Base-by-base conservation (phyloP, 1,139 yeast genomes). In the Yamadazyma atmosphaerica region DNA sequence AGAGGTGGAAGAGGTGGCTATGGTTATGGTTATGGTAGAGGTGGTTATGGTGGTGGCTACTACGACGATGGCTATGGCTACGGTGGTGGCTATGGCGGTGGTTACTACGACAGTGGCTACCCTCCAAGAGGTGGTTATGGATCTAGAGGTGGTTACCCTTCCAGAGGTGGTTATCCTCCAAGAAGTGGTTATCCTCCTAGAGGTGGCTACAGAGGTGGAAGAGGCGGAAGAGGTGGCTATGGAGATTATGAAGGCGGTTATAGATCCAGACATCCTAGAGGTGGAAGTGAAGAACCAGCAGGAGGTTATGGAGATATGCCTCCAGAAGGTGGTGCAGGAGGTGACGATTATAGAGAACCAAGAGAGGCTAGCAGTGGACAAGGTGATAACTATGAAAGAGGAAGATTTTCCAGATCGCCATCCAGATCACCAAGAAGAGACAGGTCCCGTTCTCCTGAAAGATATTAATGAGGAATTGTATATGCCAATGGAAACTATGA, bases 381-480 rank as follows among this genome's bases (percentile, higher is more conserved):
- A 27, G 43, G 44, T n/a, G 38, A 34, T 13, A 15, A 32, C 12
- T 32, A 17, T 17, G 43, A 33, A 13, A 44, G 51, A 40, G 44
- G 47, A 17, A 41, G 48, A 43, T 65, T 57, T 44, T 63, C 72
- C 26, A 60, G 72, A 47, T 64, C 71, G 2, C 71, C 72, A 10
- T 64, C 72, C 3, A 64, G 74, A 51, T 65, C 72, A 11, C 72
- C 72, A 12, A 58, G 58, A 40, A 60, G 65, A 50, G 63, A 61
- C 33, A 57, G 74, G 52, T 66, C 73, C 28, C 63, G 72, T 49
- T 67, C 73, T n/a, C 74, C 73, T 10, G 68, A 61, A 42, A 61
- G 68, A 32, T 39, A 39, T 34, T 42, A 28, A n/a, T n/a, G n/a
- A 31, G 22, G 4, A 30, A 24, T 10, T 19, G 6, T 13, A 3